phyloP scores from a whole-genome alignment of 2,329 filamentous ascomycete genomes.

The Rugonectria rugulosa region DNA sequence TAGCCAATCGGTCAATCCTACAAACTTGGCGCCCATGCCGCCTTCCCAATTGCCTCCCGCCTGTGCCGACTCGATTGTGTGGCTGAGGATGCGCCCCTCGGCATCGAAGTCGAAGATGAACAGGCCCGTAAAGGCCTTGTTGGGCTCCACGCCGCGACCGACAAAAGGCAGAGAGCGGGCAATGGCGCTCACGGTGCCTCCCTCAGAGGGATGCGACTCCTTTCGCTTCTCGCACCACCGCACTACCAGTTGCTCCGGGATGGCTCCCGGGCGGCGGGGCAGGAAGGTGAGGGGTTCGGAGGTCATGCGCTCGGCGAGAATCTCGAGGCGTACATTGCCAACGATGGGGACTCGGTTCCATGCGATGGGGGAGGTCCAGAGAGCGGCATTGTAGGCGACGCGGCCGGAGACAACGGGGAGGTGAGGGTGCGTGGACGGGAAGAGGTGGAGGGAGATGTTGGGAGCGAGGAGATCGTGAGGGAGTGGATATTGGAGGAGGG shows the following conservation, averaged over 20 bases:
- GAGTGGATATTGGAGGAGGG: constrained; percentile 70
- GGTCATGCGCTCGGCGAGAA: constrained; percentile 89
- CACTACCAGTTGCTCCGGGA: constrained; percentile 84
- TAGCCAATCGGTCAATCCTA: constrained; percentile 94
- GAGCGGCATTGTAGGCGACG: constrained; percentile 88
- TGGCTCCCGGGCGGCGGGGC: constrained; percentile 59
- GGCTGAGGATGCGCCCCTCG: constrained; percentile 81
- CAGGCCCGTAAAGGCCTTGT: constrained; percentile 84
- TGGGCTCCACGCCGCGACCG: constrained; percentile 54
- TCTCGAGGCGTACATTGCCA: constrained; percentile 87
- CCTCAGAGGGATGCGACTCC: constrained; percentile 5
- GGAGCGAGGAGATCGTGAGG: constrained; percentile 80
- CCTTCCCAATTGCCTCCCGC: constrained; percentile 84
- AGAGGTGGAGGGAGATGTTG: constrained; percentile 74
- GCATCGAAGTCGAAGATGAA: constrained; percentile 97
- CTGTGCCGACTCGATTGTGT: constrained; percentile 94
- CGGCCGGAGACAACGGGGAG: constrained; percentile 92
- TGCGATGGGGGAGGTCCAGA: constrained; percentile 95
- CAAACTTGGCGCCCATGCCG: constrained; percentile 80
- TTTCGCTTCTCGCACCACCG: constrained; percentile 73
- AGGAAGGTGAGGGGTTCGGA: constrained; percentile 60
- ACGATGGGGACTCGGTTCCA: constrained; percentile 94
- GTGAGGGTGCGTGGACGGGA: constrained; percentile 81
- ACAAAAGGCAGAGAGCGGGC: constrained; percentile 52
- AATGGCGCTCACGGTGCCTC: constrained; percentile 48